Percentiles rank a stretch among this genome's conserved stretches.
These are phyloP conservation scores for Debaryomyces subglobosus DNA, from an alignment of 1,139 yeast genomes.

Conservation along the genomic window DNA sequence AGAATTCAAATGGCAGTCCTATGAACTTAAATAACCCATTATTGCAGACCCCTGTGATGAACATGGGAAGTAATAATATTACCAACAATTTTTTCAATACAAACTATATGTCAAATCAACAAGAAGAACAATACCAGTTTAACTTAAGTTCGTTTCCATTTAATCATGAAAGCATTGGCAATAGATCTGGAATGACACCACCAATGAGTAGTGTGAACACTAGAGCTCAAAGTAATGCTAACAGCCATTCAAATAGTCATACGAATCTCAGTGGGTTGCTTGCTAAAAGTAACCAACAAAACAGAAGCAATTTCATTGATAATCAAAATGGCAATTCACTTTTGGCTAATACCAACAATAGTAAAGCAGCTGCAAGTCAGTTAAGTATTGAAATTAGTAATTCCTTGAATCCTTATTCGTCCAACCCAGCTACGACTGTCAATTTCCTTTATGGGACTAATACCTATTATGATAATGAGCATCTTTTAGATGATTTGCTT, in stretches of 20 bases:
- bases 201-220: slow-evolving; percentile 3
- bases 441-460: slow-evolving; percentile 50
- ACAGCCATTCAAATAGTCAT: slow-evolving; percentile 2
- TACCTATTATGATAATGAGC: slow-evolving; percentile 42
- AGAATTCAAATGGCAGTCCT: slow-evolving; percentile 10
- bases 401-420: slow-evolving; percentile 31
- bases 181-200: slow-evolving; percentile 3
- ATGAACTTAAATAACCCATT: slow-evolving; percentile 20
- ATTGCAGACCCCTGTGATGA: slow-evolving; percentile 37
- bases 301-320: slow-evolving; percentile 19
- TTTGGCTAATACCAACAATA: background rate
- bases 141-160: slow-evolving; percentile 41
- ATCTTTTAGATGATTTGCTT: slow-evolving; percentile 38
- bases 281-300: slow-evolving; percentile 13
- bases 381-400: slow-evolving; percentile 27
- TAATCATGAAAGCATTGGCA: slow-evolving; percentile 14
- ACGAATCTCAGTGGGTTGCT: slow-evolving; percentile 26
- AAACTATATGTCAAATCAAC: slow-evolving; percentile 23
- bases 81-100: slow-evolving; percentile 39
- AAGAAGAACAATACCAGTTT: slow-evolving; percentile 39
- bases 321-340: slow-evolving; percentile 12
- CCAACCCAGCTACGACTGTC: slow-evolving; percentile 44
- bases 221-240: background rate
- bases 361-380: slow-evolving; percentile 14
- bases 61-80: slow-evolving; percentile 34